Evolutionary conservation across 75 land plant genomes (phyloP).

Genomic region (Pinus tabuliformis): DNA sequence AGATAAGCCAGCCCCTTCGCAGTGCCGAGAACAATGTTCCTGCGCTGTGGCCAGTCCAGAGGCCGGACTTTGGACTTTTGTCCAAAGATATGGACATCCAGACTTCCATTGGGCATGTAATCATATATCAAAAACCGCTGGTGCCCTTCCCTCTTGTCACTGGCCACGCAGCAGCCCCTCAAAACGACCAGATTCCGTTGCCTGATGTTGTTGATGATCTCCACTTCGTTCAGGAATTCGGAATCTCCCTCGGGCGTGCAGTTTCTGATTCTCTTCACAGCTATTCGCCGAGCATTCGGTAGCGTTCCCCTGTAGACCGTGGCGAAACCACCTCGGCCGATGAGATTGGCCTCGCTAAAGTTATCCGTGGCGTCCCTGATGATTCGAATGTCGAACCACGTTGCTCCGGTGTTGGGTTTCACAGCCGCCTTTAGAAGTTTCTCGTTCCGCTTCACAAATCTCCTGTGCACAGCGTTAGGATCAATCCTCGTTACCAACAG

Average conservation of each 20-base stretch:
- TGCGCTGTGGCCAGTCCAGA: conserved; percentile 30
- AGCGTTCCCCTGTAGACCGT: conserved; percentile 63
- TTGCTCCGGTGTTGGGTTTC: conserved; percentile 39
- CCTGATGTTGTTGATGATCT: too few species aligned
- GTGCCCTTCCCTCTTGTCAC: too few species aligned
- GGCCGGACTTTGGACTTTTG: background rate
- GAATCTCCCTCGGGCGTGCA: conserved; percentile 48
- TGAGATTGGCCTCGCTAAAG: conserved; percentile 45
- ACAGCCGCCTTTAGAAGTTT: background rate
- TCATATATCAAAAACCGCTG: too few species aligned
- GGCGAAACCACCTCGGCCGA: conserved; percentile 74
- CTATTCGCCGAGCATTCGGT: conserved; percentile 40
- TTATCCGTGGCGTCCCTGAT: conserved; percentile 22
- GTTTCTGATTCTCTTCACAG: conserved; percentile 64
- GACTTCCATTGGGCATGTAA: too few species aligned
- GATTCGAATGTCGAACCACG: conserved; percentile 31
- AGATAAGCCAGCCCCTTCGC: conserved; percentile 69
- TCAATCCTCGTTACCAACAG: conserved; percentile 8
- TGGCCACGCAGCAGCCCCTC: too few species aligned
- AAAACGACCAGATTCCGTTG: too few species aligned
- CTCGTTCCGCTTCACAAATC: conserved; percentile 9
- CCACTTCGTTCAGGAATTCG: background rate
- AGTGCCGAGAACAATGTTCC: conserved; percentile 49
- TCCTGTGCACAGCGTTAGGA: conserved; percentile 8
- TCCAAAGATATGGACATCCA: too few species aligned